phyloP scores from a whole-genome alignment of 371 early-diverging fungal genomes.

The Lichtheimia corymbifera region DNA sequence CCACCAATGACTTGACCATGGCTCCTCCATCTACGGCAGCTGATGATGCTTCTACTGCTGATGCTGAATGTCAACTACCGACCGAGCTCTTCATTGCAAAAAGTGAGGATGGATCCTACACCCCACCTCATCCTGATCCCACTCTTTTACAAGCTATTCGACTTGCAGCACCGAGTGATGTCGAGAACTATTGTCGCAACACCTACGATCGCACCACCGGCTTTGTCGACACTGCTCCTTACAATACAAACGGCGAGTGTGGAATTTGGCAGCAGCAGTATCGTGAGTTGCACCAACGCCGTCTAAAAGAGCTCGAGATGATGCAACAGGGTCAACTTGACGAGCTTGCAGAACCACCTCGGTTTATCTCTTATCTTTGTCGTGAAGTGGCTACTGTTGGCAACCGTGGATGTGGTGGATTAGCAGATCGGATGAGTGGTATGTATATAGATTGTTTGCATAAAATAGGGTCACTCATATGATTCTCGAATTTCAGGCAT shows the following conservation, averaged over 20 bases:
- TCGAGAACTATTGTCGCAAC: conserved; percentile 34
- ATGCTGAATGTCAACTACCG: conserved; percentile 19
- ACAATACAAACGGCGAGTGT: conserved; percentile 37
- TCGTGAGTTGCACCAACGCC: conserved; percentile 21
- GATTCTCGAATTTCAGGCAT: conserved; percentile 19
- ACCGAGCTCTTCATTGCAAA: conserved; percentile 25
- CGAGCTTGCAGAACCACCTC: conserved; percentile 17
- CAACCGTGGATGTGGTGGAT: conserved; percentile 33
- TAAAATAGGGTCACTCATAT: background rate
- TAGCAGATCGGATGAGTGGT: conserved; percentile 43
- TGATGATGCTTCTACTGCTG: too few species aligned
- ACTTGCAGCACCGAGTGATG: conserved; percentile 29
- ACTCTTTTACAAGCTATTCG: conserved; percentile 30
- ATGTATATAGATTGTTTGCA: conserved; percentile 1
- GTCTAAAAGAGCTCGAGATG: conserved; percentile 23
- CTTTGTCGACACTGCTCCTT: conserved; percentile 24
- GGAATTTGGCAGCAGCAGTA: conserved; percentile 45
- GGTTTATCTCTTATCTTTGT: conserved; percentile 42
- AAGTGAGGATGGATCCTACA: conserved; percentile 40
- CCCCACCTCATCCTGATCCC: conserved; percentile 38
- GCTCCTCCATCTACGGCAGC: too few species aligned
- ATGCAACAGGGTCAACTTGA: conserved; percentile 18
- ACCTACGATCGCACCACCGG: conserved; percentile 24
- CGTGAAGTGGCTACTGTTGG: conserved; percentile 11
- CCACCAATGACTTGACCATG: too few species aligned